These are phyloP conservation scores for Claviceps monticola DNA, from an alignment of 2,329 filamentous ascomycete genomes.

Conservation along the genomic window DNA sequence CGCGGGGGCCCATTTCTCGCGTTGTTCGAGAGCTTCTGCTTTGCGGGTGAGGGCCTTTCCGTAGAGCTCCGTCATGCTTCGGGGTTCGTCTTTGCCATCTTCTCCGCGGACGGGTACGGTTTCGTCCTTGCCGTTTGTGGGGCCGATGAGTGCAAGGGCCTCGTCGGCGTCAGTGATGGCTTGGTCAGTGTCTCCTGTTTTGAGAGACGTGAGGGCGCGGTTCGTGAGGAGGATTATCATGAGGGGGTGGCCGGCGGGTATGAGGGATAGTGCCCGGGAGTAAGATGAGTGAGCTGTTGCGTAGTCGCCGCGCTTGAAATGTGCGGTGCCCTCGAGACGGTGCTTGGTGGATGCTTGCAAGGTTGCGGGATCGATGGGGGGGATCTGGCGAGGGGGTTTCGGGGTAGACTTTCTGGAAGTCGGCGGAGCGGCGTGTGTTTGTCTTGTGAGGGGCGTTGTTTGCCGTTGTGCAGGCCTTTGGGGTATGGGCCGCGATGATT, in stretches of 20 bases:
- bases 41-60: conserved; percentile 90
- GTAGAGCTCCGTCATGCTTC: conserved; percentile 86
- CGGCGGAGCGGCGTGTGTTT: conserved; percentile 15
- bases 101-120: conserved; percentile 52
- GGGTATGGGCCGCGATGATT: conserved; percentile 21
- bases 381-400: conserved; percentile 44
- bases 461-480: conserved; percentile 20
- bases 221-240: conserved; percentile 85
- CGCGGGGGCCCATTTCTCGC: conserved; percentile 88
- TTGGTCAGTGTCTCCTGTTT: conserved; percentile 81
- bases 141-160: conserved; percentile 67
- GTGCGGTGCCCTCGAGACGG: conserved; percentile 66
- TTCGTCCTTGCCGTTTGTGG: conserved; percentile 66
- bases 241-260: conserved; percentile 70
- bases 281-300: conserved; percentile 75
- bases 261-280: conserved; percentile 55
- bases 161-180: conserved; percentile 75
- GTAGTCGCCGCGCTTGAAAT: conserved; percentile 92
- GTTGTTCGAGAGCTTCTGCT: conserved; percentile 86
- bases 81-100: conserved; percentile 45
- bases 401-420: conserved; percentile 28
- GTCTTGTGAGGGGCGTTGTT: conserved; percentile 20
- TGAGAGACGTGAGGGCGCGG: conserved; percentile 75
- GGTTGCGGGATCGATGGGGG: conserved; percentile 52
- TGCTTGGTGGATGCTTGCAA: conserved; percentile 65